Evolutionary conservation across 805 yeast genomes (phyloP), one percentile per base, ranked within the genome.

Genomic region (Alloascoidea africana): DNA sequence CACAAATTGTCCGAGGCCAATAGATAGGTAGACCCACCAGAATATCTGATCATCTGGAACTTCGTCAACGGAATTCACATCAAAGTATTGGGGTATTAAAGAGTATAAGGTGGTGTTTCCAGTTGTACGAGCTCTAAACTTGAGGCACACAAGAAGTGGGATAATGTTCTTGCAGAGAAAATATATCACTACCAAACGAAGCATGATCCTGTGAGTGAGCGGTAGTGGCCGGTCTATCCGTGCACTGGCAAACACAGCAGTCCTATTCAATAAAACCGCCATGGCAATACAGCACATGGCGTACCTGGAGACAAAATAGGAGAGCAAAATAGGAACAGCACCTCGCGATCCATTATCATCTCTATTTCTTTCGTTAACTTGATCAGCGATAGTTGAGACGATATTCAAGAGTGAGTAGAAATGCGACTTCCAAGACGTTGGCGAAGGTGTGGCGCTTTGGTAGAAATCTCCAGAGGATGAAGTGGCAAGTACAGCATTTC

Each of bases 1-100:
- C 13, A 73, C 53, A 38, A 76, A 73, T 48, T 75, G 76, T 46
- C 74, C 72, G 16, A 68, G 51, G 50, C 87, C 77, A 40, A 75
- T 58, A 2, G 72, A 55, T 18, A 73, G 49, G 48, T 72, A 81
- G 4, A 66, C 60, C 11, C 72, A 73, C 73, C 82, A 76, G 47
- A 66, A 65, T 44, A 67, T 63, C 16, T 57, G 63, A 5, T 72
- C 65, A 4, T 67, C 60, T 11, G 83, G 81, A 3, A 51, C 58
- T 32, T 39, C 19, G 14, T 37, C 33, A 35, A 34, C 23, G 38
- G 42, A 18, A 40, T 39, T 39, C 41, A 43, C 27, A 38, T 15
- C 18, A 46, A 42, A 41, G 45, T 38, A 36, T 2, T 16, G 35
- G 4, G 43, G 44, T 13, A 42, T 34, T 36, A 17, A 4, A 19